Evolutionary conservation across 208 protist genomes (phyloP).

Genomic region (Leishmania mexicana): DNA sequence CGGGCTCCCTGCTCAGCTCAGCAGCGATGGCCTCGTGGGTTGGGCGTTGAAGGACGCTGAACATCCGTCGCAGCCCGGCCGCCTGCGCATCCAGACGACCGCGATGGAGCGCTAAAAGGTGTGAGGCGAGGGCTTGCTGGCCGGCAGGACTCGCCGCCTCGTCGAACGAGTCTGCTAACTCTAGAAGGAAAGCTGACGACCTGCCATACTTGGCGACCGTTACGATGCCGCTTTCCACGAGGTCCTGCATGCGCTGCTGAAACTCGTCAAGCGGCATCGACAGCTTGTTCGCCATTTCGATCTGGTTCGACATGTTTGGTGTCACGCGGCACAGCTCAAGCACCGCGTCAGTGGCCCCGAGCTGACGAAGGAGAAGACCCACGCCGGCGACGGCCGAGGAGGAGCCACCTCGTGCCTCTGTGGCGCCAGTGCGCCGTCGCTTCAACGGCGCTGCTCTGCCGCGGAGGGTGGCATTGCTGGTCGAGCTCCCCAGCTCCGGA

Average conservation of each 20-base stretch:
- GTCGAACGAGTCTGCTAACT: slow-evolving; percentile 34
- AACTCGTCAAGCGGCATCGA: slow-evolving; percentile 62
- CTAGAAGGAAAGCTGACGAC: slow-evolving; percentile 25
- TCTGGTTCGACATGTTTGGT: slow-evolving; percentile 46
- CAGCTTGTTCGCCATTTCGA: slow-evolving; percentile 63
- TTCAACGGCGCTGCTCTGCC: slow-evolving; percentile 2
- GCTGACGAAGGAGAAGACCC: slow-evolving; percentile 56
- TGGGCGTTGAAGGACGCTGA: slow-evolving; percentile 54
- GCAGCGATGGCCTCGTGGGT: slow-evolving; percentile 43
- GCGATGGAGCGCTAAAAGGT: slow-evolving; percentile 38
- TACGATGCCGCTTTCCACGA: slow-evolving; percentile 39
- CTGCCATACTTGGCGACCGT: slow-evolving; percentile 28
- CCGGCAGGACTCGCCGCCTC: slow-evolving; percentile 37
- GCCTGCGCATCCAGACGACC: slow-evolving; percentile 41
- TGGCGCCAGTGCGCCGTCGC: slow-evolving; percentile 13
- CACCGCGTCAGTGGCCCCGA: slow-evolving; percentile 62
- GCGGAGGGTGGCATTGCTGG: neutral
- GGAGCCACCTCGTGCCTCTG: neutral
- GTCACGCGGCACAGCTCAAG: slow-evolving; percentile 51
- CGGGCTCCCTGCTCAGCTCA: slow-evolving; percentile 37
- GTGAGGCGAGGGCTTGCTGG: slow-evolving; percentile 25
- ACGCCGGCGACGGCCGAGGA: slow-evolving; percentile 31
- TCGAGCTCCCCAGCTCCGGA: neutral
- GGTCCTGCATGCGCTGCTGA: slow-evolving; percentile 63
- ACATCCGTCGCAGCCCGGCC: slow-evolving; percentile 46